Conservation (phyloP, 306 rosid genomes). For the Cicer judaicum region DNA sequence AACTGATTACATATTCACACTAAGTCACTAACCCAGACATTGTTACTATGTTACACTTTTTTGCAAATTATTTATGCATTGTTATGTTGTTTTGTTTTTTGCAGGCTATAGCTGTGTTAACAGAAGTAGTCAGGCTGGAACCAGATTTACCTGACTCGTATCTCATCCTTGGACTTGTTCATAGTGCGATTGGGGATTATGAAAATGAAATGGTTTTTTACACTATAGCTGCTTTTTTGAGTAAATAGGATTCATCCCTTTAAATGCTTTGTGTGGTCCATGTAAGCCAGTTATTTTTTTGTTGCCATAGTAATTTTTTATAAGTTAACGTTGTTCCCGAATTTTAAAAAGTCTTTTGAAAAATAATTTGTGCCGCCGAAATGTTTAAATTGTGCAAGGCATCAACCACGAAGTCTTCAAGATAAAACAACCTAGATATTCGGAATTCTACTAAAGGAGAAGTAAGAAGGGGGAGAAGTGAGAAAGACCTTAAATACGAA, state of each 20-base stretch:
- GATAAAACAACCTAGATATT: no score
- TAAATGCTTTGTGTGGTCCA: slow-evolving; percentile 69
- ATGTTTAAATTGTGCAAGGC: no score
- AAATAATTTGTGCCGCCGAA: no score
- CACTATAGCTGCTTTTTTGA: slow-evolving; percentile 81
- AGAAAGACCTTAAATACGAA: no score
- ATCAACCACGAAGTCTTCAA: no score
- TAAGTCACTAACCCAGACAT: neutral
- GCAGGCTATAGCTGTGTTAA: slow-evolving; percentile 73
- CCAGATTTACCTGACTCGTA: slow-evolving; percentile 79
- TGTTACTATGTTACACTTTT: slow-evolving; percentile 1
- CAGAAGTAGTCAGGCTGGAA: slow-evolving; percentile 70
- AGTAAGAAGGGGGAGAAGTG: no score
- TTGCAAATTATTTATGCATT: slow-evolving; percentile 23
- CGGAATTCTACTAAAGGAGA: no score
- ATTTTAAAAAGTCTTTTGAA: no score
- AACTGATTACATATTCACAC: slow-evolving; percentile 11
- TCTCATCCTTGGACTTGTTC: slow-evolving; percentile 84
- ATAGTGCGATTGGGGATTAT: slow-evolving; percentile 59
- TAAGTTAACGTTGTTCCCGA: neutral
- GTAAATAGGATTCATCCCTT: slow-evolving; percentile 69
- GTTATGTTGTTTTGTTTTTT: slow-evolving; percentile 39
- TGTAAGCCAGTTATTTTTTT: slow-evolving; percentile 55
- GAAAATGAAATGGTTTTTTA: slow-evolving; percentile 67
- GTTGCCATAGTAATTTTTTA: slow-evolving; percentile 41